Evolutionary conservation across 192 early-diverging fungal species (phyloP), one percentile per base, ranked within the genome.

Genomic region (Chytriomyces confervae): DNA sequence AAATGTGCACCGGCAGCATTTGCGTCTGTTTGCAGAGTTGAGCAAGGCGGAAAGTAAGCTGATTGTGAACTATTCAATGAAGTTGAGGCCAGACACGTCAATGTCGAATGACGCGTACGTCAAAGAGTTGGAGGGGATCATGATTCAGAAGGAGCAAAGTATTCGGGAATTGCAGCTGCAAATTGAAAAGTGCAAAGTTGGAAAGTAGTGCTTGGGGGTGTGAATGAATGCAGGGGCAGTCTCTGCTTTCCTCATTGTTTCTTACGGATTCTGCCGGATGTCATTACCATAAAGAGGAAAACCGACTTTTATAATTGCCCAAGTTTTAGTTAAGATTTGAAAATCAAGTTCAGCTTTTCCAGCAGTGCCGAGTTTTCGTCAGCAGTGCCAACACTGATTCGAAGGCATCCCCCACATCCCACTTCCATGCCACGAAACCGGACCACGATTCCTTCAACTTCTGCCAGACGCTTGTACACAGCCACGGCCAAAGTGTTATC

Each of bases 401-500:
- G 88, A 80, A 99, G 76, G 80, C 97, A 98, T 0, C 94, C 98
- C 62, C 89, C 86, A 77, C 97, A 99, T 10, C 98, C 98, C 70
- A 88, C 77, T 81, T 99, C 98, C 23, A 82, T 89, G 29, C 98
- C 98, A 75, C 98, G 86, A 86, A 92, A 99, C 44, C 98, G 87
- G 18, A 99, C 96, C 0, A 99, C 98, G 6, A 98, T 90, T n/a
- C 92, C 91, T 62, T 89, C 76, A 46, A 84, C 79, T 79, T 96
- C 91, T 5, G 98, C 98, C 88, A 99, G 87, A 16, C 87, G 81
- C 69, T 90, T 90, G 79, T 99, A 99, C 20, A 97, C 74, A 11
- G 71, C 70, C 50, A 88, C 76, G 10, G 98, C 96, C 43, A 89
- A 84, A 6, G 86, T 84, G 78, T 94, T 97, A 72, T 81, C 84